These are phyloP conservation scores for Colletotrichum tofieldiae DNA, from an alignment of 2,329 filamentous ascomycete species.

Conservation along the genomic window DNA sequence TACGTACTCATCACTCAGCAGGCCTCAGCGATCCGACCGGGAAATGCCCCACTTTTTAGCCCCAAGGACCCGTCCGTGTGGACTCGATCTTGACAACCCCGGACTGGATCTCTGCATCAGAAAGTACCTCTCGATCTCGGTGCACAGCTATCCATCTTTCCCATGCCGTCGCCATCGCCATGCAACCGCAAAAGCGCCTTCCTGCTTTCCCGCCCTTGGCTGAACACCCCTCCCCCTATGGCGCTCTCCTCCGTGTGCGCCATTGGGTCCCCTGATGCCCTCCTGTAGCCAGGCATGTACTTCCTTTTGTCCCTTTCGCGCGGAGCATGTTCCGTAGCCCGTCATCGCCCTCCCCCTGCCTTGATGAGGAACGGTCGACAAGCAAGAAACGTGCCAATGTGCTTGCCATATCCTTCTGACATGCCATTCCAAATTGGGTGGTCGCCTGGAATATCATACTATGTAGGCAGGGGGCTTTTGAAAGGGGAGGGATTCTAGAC, in stretches of 20 bases:
- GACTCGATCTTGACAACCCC: slow-evolving; percentile 39
- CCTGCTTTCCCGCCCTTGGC: not conserved
- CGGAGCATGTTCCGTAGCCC: slow-evolving; percentile 13
- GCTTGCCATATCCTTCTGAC: slow-evolving; percentile 4
- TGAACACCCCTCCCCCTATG: not conserved
- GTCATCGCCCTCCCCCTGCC: slow-evolving; percentile 13
- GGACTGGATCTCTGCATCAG: slow-evolving; percentile 37
- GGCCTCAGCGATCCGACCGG: not conserved
- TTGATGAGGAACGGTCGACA: slow-evolving; percentile 4
- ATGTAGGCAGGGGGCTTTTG: not conserved
- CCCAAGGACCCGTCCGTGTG: slow-evolving; percentile 33
- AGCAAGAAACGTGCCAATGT: not conserved
- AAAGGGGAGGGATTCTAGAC: slow-evolving; percentile 6
- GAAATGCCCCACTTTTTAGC: slow-evolving; percentile 12
- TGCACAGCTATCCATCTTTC: slow-evolving; percentile 23
- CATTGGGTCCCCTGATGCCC: not conserved
- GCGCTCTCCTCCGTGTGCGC: no score
- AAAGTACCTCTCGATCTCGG: slow-evolving; percentile 30
- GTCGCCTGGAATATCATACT: not conserved
- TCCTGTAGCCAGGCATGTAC: not conserved
- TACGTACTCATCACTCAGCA: not conserved
- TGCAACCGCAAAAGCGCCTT: not conserved
- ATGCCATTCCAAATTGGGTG: slow-evolving; percentile 30
- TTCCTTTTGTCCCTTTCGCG: not conserved
- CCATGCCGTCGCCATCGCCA: slow-evolving; percentile 35